These are phyloP conservation scores for Fusarium nisikadoi DNA, from an alignment of 2,329 filamentous ascomycete species.

Conservation along the genomic window DNA sequence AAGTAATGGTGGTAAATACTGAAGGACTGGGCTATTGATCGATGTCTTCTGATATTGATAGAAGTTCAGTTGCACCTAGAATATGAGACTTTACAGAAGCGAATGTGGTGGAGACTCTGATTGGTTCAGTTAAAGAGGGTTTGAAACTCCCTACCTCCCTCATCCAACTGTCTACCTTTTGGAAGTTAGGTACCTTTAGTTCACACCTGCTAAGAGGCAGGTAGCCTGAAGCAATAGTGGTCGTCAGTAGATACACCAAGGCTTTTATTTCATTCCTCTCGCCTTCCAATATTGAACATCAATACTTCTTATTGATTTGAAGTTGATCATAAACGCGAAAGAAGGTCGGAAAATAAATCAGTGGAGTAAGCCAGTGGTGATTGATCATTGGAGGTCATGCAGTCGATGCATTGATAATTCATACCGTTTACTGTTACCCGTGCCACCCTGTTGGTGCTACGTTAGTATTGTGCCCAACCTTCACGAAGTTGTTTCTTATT, in stretches of 20 bases:
- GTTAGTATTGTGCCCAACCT: neutral
- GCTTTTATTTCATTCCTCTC: neutral
- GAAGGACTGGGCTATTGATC: neutral
- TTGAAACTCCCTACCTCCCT: slow-evolving; percentile 28
- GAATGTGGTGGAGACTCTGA: slow-evolving; percentile 22
- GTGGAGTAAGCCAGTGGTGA: neutral
- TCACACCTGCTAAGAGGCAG: neutral
- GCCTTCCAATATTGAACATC: neutral
- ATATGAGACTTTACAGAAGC: slow-evolving; percentile 13
- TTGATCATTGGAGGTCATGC: neutral
- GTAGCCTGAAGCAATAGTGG: slow-evolving; percentile 26
- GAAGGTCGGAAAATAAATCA: neutral
- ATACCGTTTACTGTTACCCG: neutral
- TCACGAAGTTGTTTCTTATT: neutral
- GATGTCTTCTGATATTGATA: neutral
- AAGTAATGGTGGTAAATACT: slow-evolving; percentile 15
- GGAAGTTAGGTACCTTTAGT: neutral
- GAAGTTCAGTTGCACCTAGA: neutral
- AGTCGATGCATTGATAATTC: neutral
- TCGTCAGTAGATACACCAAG: slow-evolving; percentile 20
- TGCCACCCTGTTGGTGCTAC: neutral
- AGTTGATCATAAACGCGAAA: neutral
- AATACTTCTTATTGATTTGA: neutral
- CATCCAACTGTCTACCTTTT: neutral
- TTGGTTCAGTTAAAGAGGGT: slow-evolving; percentile 27